Evolutionary conservation across 2,329 filamentous ascomycete genomes (phyloP), one percentile per base, ranked within the genome.

Genomic region (Cadophora malorum): DNA sequence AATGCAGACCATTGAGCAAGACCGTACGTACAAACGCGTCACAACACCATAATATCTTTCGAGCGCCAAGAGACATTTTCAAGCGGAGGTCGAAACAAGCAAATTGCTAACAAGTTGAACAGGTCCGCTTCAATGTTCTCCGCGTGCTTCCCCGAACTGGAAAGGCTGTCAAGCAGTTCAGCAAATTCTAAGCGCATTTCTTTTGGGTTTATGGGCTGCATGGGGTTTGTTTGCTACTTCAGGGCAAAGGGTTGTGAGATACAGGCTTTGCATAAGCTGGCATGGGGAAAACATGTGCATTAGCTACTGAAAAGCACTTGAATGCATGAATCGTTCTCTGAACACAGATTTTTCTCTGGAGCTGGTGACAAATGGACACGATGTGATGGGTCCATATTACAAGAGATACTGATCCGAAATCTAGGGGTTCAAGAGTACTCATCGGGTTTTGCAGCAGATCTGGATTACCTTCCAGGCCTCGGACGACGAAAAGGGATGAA

Each of bases 101-200:
- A 55, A 60, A 59, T 55, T 68, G 64, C 66, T 73, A 64, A 72
- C 68, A 71, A n/a, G n/a, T 67, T 56, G 69, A 25, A 61, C 75
- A 97, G 94, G 92, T 97, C 81, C 96, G 96, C 82, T 99, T 99
- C 93, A 99, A 99, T 88, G 94, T 97, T 82, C 93, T 99, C 82
- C 94, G 96, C 81, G 96, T 99, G 79, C 92, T 98, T 80, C 95
- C 95, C 85, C 91, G 94, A 86, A 97, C 93, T 79, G 93, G 94
- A 86, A 97, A 97, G 91, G 85, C 89, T 79, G 94, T 97, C 84
- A 99, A 99, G 94, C 85, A 90, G 83, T 99, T 99, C 90, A 88
- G 84, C 88, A 99, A 99, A 90, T 99, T 99, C 89, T 99, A 97
- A 90, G 72, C 71, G 71, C 68, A 70, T 74, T 76, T 75, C 70